Evolutionary conservation across 1,139 yeast species (phyloP).

Genomic region (Saccharomyces hybrid): DNA sequence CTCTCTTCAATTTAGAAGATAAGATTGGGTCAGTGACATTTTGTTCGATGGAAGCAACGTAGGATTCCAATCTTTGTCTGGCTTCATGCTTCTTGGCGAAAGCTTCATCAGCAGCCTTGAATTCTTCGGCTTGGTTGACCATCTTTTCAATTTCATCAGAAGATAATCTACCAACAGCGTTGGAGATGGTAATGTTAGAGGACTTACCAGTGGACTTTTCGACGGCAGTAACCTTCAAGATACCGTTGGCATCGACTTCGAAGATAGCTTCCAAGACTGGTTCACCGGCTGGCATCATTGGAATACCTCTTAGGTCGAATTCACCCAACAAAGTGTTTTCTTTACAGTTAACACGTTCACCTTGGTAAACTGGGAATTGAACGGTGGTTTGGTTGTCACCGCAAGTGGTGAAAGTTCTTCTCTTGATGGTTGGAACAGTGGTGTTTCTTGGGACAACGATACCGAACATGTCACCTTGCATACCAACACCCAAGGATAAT

Average conservation of each 20-base stretch:
- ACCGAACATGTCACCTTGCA: constrained; percentile 97
- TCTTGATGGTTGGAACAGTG: constrained; percentile 96
- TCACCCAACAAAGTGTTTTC: constrained; percentile 98
- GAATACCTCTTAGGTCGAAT: constrained; percentile 94
- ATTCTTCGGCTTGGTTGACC: constrained; percentile 95
- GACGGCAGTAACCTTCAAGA: constrained; percentile 95
- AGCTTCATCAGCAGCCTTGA: constrained; percentile 96
- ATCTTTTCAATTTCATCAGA: constrained; percentile 94
- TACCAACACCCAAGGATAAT: constrained; percentile 96
- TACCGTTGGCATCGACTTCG: constrained; percentile 98
- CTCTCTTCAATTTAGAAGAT: constrained; percentile 93
- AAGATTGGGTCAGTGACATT: constrained; percentile 95
- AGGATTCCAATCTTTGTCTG: constrained; percentile 96
- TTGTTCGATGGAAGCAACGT: constrained; percentile 91
- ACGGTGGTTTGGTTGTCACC: constrained; percentile 98
- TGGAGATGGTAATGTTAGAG: constrained; percentile 96
- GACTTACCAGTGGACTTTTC: constrained; percentile 98
- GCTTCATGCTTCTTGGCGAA: constrained; percentile 99
- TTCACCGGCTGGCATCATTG: constrained; percentile 98
- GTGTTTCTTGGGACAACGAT: constrained; percentile 98
- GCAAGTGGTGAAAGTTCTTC: constrained; percentile 97
- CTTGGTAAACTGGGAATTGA: constrained; percentile 98
- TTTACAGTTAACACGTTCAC: constrained; percentile 97
- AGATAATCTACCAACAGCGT: constrained; percentile 96
- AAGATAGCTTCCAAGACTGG: constrained; percentile 97